Base-by-base conservation (phyloP, 495 filamentous ascomycete species). In the Neurospora tetraspora region DNA sequence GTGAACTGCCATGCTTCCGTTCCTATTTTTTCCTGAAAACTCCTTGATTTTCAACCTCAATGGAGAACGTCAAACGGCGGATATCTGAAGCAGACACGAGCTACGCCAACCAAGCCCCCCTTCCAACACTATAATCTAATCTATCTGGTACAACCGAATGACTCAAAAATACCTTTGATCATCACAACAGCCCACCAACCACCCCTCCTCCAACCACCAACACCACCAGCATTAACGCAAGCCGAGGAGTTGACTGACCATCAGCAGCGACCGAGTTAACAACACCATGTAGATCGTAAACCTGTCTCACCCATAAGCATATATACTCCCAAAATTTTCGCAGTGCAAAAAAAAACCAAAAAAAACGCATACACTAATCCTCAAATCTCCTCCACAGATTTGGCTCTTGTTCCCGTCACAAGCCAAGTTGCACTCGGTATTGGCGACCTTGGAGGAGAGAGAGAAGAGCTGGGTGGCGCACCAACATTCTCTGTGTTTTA, bases 401-500 rank as follows among this genome's bases (percentile, higher is more conserved):
- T 83, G 79, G 9, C 76, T 78, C 18, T 76, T 78, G 73, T 84
- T 79, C 7, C 84, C 86, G 39, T 82, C 81, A 71, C 86, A 88
- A 6, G 81, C 73, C 8, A 83, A 70, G 71, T 85, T 77, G 79
- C 86, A 88, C 0, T 42, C 75, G 16, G 37, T 68, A 61, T 87
- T 83, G 7, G 71, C 11, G 5, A 85, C 61, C 38, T 80, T 76
- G 37, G 68, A 71, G 5, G 81, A 78, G 23, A 83, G 75, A 23
- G 73, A 47, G 7, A 77, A 80, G 8, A 87, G 42, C 3, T 71
- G 70, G 36, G 81, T 74, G 9, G 83, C 80, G 74, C 85, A 88
- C 81, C 84, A 87, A 81, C 86, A 88, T 81, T 88, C 84, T 40
- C 82, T 83, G 68, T 34, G 31, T 34, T 34, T 34, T 34, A 34